These are phyloP conservation scores for Botrytis sinoallii DNA, from an alignment of 2,329 filamentous ascomycete species.

Conservation along the genomic window DNA sequence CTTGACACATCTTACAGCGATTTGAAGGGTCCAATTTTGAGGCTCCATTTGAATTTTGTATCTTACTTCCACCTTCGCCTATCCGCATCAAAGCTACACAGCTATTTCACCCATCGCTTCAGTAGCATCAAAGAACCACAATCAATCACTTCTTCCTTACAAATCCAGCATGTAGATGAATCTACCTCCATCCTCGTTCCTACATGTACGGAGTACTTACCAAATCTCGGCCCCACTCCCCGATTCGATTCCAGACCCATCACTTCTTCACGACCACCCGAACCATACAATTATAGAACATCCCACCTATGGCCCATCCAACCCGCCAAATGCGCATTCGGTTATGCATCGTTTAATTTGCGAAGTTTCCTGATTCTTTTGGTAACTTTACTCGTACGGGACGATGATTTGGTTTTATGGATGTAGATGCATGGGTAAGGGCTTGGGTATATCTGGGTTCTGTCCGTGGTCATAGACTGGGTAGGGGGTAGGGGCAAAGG, in stretches of 20 bases:
- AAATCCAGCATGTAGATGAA: background rate
- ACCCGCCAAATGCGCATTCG: background rate
- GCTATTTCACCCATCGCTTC: background rate
- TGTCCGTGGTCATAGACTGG: background rate
- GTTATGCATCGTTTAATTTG: background rate
- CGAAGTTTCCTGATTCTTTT: background rate
- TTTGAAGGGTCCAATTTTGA: background rate
- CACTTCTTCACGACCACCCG: background rate
- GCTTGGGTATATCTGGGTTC: background rate
- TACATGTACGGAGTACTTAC: background rate
- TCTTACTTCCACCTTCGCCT: background rate
- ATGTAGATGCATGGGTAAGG: background rate
- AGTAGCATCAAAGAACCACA: background rate
- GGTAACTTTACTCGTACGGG: background rate
- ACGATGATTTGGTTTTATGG: background rate
- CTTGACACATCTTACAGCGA: background rate
- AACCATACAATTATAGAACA: background rate
- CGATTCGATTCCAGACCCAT: background rate
- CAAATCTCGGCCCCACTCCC: background rate
- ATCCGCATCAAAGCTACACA: background rate
- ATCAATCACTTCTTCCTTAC: background rate
- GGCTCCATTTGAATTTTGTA: background rate
- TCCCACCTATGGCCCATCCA: background rate
- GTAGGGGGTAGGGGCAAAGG: too few relatives aligned
- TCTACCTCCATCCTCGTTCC: background rate